Evolutionary conservation across 306 rosid genomes (phyloP), one percentile per base, ranked within the genome.

Genomic region (Lithocarpus polystachyus): DNA sequence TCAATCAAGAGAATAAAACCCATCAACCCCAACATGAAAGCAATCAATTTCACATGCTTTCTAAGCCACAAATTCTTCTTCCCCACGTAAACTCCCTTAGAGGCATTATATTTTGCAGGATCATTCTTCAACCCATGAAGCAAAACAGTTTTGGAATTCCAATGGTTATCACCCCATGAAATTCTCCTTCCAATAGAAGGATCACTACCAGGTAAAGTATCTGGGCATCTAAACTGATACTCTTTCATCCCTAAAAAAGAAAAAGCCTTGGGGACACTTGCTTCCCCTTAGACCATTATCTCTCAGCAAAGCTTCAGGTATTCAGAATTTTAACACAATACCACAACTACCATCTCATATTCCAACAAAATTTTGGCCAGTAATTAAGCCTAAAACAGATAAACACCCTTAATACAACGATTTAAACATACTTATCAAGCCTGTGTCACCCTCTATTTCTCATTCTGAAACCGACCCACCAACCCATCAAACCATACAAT

Each of bases 1-100:
- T 91, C 99, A 79, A 94, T 87, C 76, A 91, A 82, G 83, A 91
- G 86, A 75, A 94, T 83, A 70, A 88, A 87, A 73, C 80, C 86
- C 87, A 94, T 85, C 80, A 94, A 85, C 37, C 81, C 87, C 78
- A 91, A 78, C 86, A 90, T 81, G 77, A 88, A 71, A 76, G 69
- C 82, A 78, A 92, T 84, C 24, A 91, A 80, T 68, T 82, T 91
- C 62, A 89, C 70, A 74, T 94, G 86, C 73, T 89, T 94, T 73
- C 88, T 86, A 45, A 89, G 85, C 91, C 91, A 88, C 79, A 84
- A 45, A 65, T 82, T 78, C 79, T 80, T 88, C 82, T 86, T 94
- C 67, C 90, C 88, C 23, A 76, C 89, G 76, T 83, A 80, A 52
- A 79, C 61, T 15, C 94, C 89, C 77, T 84, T 92, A 77, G 83